A percentile compares a stretch with the other conserved stretches of the same genome.
Conservation (phyloP, 495 filamentous ascomycete species). For the Letharia columbiana region DNA sequence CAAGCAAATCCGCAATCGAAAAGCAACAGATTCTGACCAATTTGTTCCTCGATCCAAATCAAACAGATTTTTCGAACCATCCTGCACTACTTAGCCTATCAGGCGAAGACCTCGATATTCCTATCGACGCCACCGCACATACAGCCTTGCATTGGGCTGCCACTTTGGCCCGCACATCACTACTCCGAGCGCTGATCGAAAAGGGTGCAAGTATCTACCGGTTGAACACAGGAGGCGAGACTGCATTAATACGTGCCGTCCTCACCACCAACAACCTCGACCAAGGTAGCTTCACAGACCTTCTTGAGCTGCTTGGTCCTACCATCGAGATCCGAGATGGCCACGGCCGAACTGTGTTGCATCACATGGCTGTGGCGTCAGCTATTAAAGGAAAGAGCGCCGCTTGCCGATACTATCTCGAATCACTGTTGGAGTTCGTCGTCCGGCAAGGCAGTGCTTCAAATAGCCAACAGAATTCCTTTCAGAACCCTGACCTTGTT, state of each 20-base stretch:
- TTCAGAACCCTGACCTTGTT: conserved; percentile 26
- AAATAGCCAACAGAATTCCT: conserved; percentile 44
- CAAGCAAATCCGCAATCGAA: conserved; percentile 55
- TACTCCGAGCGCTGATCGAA: conserved; percentile 69
- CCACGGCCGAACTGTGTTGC: conserved; percentile 81
- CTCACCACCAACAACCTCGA: conserved; percentile 87
- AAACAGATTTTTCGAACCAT: conserved; percentile 56
- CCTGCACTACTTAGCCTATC: conserved; percentile 60
- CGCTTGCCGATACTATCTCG: conserved; percentile 85
- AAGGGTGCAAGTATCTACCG: conserved; percentile 79
- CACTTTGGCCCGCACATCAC: conserved; percentile 73
- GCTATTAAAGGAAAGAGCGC: conserved; percentile 81
- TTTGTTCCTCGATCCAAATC: conserved; percentile 68
- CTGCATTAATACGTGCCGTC: conserved; percentile 80
- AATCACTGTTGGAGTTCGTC: conserved; percentile 86
- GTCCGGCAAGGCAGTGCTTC: conserved; percentile 68
- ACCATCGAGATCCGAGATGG: conserved; percentile 85
- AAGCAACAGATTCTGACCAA: conserved; percentile 75
- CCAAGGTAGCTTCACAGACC: conserved; percentile 67
- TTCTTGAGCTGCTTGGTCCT: conserved; percentile 79
- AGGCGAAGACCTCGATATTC: conserved; percentile 78
- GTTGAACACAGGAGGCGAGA: conserved; percentile 81
- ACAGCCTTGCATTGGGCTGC: conserved; percentile 97
- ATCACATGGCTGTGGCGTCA: conserved; percentile 92
- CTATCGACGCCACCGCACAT: conserved; percentile 77